Percentiles rank a stretch among this genome's conserved stretches.
These are phyloP conservation scores for Epichloe bromicola DNA, from an alignment of 2,329 filamentous ascomycete genomes.

Conservation along the genomic window DNA sequence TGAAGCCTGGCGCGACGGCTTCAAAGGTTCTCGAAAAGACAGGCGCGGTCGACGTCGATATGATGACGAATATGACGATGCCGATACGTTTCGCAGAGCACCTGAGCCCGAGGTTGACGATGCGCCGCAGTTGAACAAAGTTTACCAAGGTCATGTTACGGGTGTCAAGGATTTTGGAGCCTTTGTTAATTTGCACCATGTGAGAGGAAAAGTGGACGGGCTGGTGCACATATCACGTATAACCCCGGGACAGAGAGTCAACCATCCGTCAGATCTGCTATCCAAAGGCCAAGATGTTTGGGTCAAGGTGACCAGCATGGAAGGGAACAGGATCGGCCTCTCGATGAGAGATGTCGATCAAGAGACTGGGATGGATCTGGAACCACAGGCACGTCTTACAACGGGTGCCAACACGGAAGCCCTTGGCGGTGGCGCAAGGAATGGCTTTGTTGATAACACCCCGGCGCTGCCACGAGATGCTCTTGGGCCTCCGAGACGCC, in stretches of 20 bases:
- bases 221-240: constrained; percentile 90
- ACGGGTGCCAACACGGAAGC: constrained; percentile 85
- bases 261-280: constrained; percentile 82
- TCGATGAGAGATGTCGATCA: constrained; percentile 99
- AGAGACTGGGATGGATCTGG: constrained; percentile 68
- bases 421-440: constrained; percentile 51
- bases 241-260: constrained; percentile 71
- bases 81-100: constrained; percentile 50
- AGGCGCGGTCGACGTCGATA: constrained; percentile 26
- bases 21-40: constrained; percentile 18
- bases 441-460: constrained; percentile 39
- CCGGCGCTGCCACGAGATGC: constrained; percentile 24
- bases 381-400: constrained; percentile 63
- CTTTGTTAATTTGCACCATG: constrained; percentile 83
- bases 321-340: constrained; percentile 68
- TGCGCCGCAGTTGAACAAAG: constrained; percentile 64
- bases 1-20: constrained; percentile 32
- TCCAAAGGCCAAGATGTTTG: constrained; percentile 72
- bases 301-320: constrained; percentile 82
- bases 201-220: constrained; percentile 80
- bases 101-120: constrained; percentile 71
- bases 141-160: constrained; percentile 83
- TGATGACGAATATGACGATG: constrained; percentile 27
- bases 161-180: constrained; percentile 92
- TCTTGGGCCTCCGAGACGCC: constrained; percentile 34